Base-by-base conservation (phyloP, 2,329 filamentous ascomycete genomes). In the Aspergillus chevalieri region DNA sequence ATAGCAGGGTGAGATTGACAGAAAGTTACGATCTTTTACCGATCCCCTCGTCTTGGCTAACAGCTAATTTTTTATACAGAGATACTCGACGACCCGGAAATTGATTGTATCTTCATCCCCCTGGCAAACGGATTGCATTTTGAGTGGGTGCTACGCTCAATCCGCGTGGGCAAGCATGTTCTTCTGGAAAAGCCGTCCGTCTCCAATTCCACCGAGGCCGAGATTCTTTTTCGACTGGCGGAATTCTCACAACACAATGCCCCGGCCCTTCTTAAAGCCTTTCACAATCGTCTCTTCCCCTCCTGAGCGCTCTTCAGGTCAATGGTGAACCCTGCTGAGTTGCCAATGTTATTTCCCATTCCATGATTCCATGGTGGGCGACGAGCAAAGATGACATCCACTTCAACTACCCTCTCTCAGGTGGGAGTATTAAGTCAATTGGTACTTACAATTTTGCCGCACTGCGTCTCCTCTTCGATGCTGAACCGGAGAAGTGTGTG, bases 181-280 rank as follows among this genome's bases (percentile, higher is more conserved):
- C 70, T 82, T 0, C 62, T 81, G 2, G 79, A 81, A 58, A 81
- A 81, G 58, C 78, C 78, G 0, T 69, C 72, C 0, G 70, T 68
- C n/a, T 70, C 69, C 22, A 80, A 78, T 55, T 59, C 65, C 3
- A 50, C 45, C 0, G 76, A 82, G 57, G 77, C 76, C 2, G 57
- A 61, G 15, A 53, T 56, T 0, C 67, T 81, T 14, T 79, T 80
- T 58, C 63, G 57, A 26, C 64, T 66, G 17, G 67, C 70, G 0
- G 15, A 55, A 0, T 22, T 59, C 1, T 57, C 53, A 4, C 45
- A 58, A 0, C 60, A 66, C 1, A 57, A 62, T 14, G 66, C 69
- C 0, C 78, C 74, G 0, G 67, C 81, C 1, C 61, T 79, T 2
- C 68, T 82, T 3, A 79, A 82, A 62, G 78, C 78, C 3, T 74